Percentiles rank a stretch among this genome's conserved stretches.
Evolutionary conservation across 208 protist species (phyloP).

Genomic region (Crithidia bombi): DNA sequence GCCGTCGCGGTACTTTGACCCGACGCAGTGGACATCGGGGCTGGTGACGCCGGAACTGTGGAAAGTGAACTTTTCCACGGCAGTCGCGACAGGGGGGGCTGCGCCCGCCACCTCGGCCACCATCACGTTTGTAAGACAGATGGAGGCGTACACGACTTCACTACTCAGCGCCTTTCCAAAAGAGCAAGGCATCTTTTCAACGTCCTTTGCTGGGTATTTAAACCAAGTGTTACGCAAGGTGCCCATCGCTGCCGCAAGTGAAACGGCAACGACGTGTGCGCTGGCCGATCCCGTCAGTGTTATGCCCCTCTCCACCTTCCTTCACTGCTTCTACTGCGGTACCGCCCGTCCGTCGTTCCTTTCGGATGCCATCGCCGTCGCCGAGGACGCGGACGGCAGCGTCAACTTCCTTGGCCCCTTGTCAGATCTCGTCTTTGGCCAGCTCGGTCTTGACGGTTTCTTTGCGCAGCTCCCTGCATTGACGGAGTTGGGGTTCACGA

Average conservation of each 20-base stretch:
- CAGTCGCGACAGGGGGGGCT: neutral
- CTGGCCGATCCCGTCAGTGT: constrained; percentile 9
- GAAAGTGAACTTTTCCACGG: constrained; percentile 22
- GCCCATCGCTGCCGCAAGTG: too few species aligned
- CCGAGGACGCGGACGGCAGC: constrained; percentile 31
- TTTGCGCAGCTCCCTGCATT: constrained; percentile 37
- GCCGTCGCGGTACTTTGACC: constrained; percentile 27
- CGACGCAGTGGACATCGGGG: constrained; percentile 29
- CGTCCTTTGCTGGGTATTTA: constrained; percentile 4
- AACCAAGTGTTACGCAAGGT: constrained; percentile 15
- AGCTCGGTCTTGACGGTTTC: constrained; percentile 34
- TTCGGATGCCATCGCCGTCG: constrained; percentile 26
- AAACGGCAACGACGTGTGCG: neutral
- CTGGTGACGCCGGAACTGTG: constrained; percentile 33
- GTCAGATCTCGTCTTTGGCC: constrained; percentile 48
- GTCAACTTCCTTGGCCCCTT: constrained; percentile 39
- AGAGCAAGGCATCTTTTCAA: constrained; percentile 29
- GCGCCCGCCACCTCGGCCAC: neutral
- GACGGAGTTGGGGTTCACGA: constrained; percentile 34
- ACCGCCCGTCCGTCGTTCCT: constrained; percentile 48
- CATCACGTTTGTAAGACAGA: constrained; percentile 14
- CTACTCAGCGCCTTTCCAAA: constrained; percentile 12
- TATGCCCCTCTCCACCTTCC: constrained; percentile 45
- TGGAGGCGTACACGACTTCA: constrained; percentile 11
- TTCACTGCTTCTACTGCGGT: constrained; percentile 55